Base-by-base conservation (phyloP, 2,329 filamentous ascomycete species). In the Colletotrichum tamarilloi region DNA sequence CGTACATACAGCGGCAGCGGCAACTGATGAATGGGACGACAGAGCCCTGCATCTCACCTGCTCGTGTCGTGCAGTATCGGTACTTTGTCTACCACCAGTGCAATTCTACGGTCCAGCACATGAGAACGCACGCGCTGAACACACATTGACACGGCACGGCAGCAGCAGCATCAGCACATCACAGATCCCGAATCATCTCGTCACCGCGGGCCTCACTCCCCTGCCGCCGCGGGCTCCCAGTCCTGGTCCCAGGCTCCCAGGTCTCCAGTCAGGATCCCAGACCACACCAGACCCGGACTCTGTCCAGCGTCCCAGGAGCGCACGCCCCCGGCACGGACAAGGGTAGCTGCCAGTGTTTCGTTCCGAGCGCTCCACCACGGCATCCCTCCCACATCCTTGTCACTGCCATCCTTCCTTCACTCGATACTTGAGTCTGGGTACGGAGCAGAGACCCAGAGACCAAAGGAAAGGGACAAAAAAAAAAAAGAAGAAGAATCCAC, bases 291-390 rank as follows among this genome's bases (percentile, higher is more conserved):
- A 46, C 53, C 62, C 67, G 42, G 66, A 68, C 42, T 72, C 52
- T 64, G 58, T 69, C 55, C 59, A 32, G 49, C 16, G 62, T 38
- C 60, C 70, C 49, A 73, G 38, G 60, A 70, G 60, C 67, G 70
- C 67, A 73, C 71, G 49, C 71, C 70, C 70, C 71, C 71, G 57
- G 60, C 62, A 73, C 72, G 62, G 72, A 72, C 68, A 74, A 72
- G 72, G 72, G 72, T 74, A 74, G 68, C 72, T 74, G 72, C 72
- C 72, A 72, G 62, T 68, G 72, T 74, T 74, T 74, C 68, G 72
- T 72, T 72, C 72, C 68, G 68, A 74, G 69, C 62, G 71, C 68
- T 53, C 72, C 72, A 72, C 52, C 72, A 49, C 68, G 57, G 68
- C 68, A 64, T 72, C 68, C 62, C 67, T 57, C 9, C 62, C 49